Evolutionary conservation across 768 basidiomycete genomes (phyloP).

Genomic region (Mycena albidolilacea): DNA sequence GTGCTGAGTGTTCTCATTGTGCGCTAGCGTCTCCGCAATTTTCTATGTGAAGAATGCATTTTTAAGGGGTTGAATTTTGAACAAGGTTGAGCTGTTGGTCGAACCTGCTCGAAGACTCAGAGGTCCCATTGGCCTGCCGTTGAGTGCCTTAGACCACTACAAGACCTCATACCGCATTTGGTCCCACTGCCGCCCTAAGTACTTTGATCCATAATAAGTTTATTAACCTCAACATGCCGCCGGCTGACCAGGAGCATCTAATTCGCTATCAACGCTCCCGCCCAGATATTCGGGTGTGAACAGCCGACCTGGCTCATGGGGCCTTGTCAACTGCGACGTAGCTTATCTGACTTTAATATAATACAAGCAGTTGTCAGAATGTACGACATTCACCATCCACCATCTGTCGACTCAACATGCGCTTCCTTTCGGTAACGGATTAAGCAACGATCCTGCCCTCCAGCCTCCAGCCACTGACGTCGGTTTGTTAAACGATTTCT

Average conservation of each 20-base stretch:
- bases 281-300: background rate
- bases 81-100: background rate
- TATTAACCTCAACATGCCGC: slow-evolving; percentile 25
- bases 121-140: slow-evolving; percentile 6
- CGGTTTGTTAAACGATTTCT: slow-evolving; percentile 11
- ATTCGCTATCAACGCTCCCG: slow-evolving; percentile 21
- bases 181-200: background rate
- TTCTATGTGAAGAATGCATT: background rate
- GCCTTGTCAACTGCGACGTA: slow-evolving; percentile 28
- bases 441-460: slow-evolving; percentile 7
- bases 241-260: background rate
- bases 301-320: slow-evolving; percentile 13
- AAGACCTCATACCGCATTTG: slow-evolving; percentile 7
- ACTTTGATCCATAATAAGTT: slow-evolving; percentile 14
- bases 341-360: slow-evolving; percentile 37
- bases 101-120: slow-evolving; percentile 12
- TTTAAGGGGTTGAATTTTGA: background rate
- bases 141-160: slow-evolving; percentile 10
- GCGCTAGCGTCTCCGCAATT: slow-evolving; percentile 13
- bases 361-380: slow-evolving; percentile 33
- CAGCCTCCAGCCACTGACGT: slow-evolving; percentile 17
- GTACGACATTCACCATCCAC: slow-evolving; percentile 37
- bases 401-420: slow-evolving; percentile 37
- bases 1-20: slow-evolving; percentile 9
- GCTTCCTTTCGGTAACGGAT: slow-evolving; percentile 29